Base-by-base conservation (phyloP, 2,329 filamentous ascomycete genomes). In the Fonsecaea pedrosoi region DNA sequence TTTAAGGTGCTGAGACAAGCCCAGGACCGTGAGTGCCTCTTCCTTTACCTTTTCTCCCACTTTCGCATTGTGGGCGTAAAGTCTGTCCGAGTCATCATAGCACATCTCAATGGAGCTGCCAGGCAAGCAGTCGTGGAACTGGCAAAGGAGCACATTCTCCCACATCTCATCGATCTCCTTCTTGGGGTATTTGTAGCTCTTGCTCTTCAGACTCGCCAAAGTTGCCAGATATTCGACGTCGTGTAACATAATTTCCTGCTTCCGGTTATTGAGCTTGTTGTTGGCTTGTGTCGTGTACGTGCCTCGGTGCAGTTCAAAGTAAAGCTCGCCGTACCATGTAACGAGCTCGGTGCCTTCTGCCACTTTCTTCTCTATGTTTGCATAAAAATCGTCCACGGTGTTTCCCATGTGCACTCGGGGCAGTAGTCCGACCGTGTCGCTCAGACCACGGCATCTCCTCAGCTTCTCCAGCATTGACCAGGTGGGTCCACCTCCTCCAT, bases 241-340 rank as follows among this genome's bases (percentile, higher is more conserved):
- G 55, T 93, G 90, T 61, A 99, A 84, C 80, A 97, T 79, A 61
- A 91, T 88, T 79, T 99, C 95, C 0, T 92, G 86, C 76, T 89
- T 90, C 62, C 95, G 87, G 77, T 98, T 99, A 82, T 96, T 94
- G 73, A 88, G 88, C 82, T 99, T 99, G 83, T 97, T 99, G 81
- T 97, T 97, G 67, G 94, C 91, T 78, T 98, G 94, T 0, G 94
- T 97, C 3, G 95, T 99, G 80, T 98, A 98, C 12, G 94, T 98
- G 61, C 95, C 95, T 67, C 95, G 91, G 77, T 99, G 95, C 57
- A 99, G 86, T 79, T 99, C 95, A 78, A 99, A 97, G 81, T 99
- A 99, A 8, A 99, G 85, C 81, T 99, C 95, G 50, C 95, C 95
- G 77, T 97, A 97, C 95, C 95, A 99, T 1, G 95, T 98, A 30